These are phyloP conservation scores for Cyphellophora attinorum DNA, from an alignment of 2,329 filamentous ascomycete genomes.

Conservation along the genomic window DNA sequence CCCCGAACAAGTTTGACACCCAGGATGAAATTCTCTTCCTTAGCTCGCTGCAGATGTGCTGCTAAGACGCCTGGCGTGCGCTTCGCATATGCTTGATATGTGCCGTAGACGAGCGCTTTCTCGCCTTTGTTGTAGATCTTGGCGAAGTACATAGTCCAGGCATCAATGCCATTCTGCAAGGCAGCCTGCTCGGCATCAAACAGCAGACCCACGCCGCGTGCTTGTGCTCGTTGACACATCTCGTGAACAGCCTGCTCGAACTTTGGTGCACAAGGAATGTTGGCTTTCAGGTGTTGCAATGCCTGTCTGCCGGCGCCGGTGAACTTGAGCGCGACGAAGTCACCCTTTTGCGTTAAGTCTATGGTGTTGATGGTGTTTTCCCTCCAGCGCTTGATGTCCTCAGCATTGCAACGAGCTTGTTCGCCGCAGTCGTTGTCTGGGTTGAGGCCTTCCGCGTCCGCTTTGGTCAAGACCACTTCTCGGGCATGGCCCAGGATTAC, in stretches of 20 bases:
- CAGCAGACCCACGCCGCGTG: constrained; percentile 62
- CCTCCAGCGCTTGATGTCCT: constrained; percentile 50
- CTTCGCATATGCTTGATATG: constrained; percentile 71
- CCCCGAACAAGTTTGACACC: constrained; percentile 69
- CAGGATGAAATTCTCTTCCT: constrained; percentile 52
- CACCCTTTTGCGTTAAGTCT: constrained; percentile 33
- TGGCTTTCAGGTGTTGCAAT: constrained; percentile 54
- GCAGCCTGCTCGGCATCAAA: constrained; percentile 80
- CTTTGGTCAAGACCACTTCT: constrained; percentile 60
- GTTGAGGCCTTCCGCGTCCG: constrained; percentile 17
- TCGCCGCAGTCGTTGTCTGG: constrained; percentile 3
- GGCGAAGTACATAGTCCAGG: constrained; percentile 70
- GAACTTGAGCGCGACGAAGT: constrained; percentile 65
- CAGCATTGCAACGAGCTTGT: constrained; percentile 12
- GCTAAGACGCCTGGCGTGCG: constrained; percentile 47
- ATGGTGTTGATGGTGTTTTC: constrained; percentile 68
- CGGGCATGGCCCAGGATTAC: constrained; percentile 77
- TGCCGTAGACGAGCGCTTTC: constrained; percentile 66
- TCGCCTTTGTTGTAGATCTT: constrained; percentile 61
- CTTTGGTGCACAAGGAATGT: constrained; percentile 51
- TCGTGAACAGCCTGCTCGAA: constrained; percentile 62
- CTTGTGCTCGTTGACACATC: constrained; percentile 63
- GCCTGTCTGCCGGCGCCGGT: constrained; percentile 72
- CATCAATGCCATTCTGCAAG: constrained; percentile 69
- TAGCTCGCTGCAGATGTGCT: constrained; percentile 50